Conservation (phyloP, 805 yeast genomes). For the Zygotorulaspora sp. region DNA sequence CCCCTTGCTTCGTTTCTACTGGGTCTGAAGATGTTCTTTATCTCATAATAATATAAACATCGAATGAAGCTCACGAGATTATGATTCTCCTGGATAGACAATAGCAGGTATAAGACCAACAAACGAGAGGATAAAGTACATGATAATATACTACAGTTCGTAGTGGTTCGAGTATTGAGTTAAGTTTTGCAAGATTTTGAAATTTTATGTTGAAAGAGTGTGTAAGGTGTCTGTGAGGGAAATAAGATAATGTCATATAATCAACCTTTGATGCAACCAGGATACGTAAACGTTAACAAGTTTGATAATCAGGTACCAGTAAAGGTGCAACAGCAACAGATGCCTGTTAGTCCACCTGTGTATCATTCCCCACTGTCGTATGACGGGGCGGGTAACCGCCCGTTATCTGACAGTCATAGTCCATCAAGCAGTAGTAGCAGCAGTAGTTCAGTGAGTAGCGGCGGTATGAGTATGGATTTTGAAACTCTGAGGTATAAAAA, state of each 20-base stretch:
- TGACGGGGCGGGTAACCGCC: slow-evolving; percentile 1
- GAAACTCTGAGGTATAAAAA: slow-evolving; percentile 25
- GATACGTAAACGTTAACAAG: slow-evolving; percentile 5
- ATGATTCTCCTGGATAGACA: too few species aligned
- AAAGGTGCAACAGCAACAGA: slow-evolving; percentile 10
- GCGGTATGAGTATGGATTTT: slow-evolving; percentile 15
- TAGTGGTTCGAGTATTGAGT: too few species aligned
- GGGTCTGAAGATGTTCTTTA: background rate
- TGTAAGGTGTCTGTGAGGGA: background rate
- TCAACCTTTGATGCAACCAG: slow-evolving; percentile 11
- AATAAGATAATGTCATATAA: slow-evolving; percentile 6
- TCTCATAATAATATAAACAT: background rate
- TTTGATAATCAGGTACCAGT: too few species aligned
- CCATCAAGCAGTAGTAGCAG: slow-evolving; percentile 1
- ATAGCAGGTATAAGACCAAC: too few species aligned
- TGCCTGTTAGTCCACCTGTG: slow-evolving; percentile 15
- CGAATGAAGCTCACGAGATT: background rate
- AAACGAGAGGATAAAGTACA: too few species aligned
- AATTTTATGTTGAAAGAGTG: slow-evolving; percentile 4
- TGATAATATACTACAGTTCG: slow-evolving; percentile 1
- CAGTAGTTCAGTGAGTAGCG: slow-evolving; percentile 9
- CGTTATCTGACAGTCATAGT: slow-evolving; percentile 1
- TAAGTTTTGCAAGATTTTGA: too few species aligned
- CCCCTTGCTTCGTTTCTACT: background rate
- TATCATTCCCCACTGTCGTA: slow-evolving; percentile 14